Evolutionary conservation across 2,329 filamentous ascomycete genomes (phyloP).

Genomic region (Dendryphion nanum): DNA sequence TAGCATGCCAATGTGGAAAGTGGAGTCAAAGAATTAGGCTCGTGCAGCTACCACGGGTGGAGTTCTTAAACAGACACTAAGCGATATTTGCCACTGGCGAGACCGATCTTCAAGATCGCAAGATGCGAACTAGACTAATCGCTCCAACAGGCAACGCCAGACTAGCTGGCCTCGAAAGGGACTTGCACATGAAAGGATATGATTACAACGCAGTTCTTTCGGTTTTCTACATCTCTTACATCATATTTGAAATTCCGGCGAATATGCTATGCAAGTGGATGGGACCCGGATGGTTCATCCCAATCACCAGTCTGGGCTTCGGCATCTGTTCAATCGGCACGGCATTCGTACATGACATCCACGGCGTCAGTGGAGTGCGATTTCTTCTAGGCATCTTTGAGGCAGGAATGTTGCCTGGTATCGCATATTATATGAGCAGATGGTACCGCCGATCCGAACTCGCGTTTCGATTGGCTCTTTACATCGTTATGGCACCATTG

Average conservation of each 20-base stretch:
- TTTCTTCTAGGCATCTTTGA: conserved; percentile 68
- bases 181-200: conserved; percentile 59
- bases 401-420: conserved; percentile 71
- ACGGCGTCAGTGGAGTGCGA: conserved; percentile 58
- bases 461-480: conserved; percentile 65
- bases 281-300: conserved; percentile 71
- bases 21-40: too few species aligned
- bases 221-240: conserved; percentile 63
- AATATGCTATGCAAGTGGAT: conserved; percentile 70
- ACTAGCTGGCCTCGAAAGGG: conserved; percentile 63
- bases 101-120: background rate
- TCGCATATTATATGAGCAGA: conserved; percentile 72
- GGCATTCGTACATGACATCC: conserved; percentile 60
- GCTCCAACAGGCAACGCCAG: conserved; percentile 70
- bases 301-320: conserved; percentile 60
- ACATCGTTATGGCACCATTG: conserved; percentile 69
- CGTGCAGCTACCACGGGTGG: too few species aligned
- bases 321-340: conserved; percentile 64
- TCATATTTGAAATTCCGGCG: conserved; percentile 54
- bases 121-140: too few species aligned
- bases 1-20: too few species aligned
- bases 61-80: too few species aligned
- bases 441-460: conserved; percentile 72
- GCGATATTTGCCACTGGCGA: background rate
- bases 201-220: conserved; percentile 70